These are phyloP conservation scores for Marasmius oreades DNA, from an alignment of 1,284 basidiomycete species.

Conservation along the genomic window DNA sequence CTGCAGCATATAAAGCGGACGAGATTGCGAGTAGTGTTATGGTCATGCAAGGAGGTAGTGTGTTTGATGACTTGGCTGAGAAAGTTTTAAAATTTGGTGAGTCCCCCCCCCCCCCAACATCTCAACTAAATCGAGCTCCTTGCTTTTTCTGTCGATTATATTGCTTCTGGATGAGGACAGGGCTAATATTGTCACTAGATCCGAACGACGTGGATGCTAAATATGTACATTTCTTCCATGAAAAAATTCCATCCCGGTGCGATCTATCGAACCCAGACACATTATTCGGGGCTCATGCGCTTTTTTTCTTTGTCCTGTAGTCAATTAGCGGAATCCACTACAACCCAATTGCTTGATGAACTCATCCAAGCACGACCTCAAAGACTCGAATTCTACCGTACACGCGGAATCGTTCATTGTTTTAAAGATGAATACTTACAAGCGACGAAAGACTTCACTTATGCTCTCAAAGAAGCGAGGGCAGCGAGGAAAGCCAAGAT, in stretches of 20 bases:
- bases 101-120: no score
- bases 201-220: constrained; percentile 72
- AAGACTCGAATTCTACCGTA: constrained; percentile 75
- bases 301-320: constrained; percentile 32
- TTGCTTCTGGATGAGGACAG: not conserved
- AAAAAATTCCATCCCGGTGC: constrained; percentile 84
- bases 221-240: constrained; percentile 87
- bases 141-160: not conserved
- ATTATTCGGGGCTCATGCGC: not conserved
- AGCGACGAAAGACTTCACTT: constrained; percentile 74
- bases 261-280: constrained; percentile 19
- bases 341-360: constrained; percentile 67
- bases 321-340: constrained; percentile 77
- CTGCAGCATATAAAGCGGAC: constrained; percentile 75
- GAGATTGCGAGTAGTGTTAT: constrained; percentile 86
- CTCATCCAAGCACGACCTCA: constrained; percentile 70
- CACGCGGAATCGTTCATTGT: constrained; percentile 78
- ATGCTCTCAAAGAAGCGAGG: constrained; percentile 72
- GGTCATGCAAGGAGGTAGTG: constrained; percentile 86
- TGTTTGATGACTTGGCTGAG: constrained; percentile 83
- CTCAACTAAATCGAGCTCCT: not conserved
- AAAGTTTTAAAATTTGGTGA: constrained; percentile 70
- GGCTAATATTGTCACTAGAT: constrained; percentile 37
- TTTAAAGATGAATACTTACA: constrained; percentile 76
- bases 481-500: constrained; percentile 56